These are phyloP conservation scores for Penicillium silybi DNA, from an alignment of 495 filamentous ascomycete genomes.

Conservation along the genomic window DNA sequence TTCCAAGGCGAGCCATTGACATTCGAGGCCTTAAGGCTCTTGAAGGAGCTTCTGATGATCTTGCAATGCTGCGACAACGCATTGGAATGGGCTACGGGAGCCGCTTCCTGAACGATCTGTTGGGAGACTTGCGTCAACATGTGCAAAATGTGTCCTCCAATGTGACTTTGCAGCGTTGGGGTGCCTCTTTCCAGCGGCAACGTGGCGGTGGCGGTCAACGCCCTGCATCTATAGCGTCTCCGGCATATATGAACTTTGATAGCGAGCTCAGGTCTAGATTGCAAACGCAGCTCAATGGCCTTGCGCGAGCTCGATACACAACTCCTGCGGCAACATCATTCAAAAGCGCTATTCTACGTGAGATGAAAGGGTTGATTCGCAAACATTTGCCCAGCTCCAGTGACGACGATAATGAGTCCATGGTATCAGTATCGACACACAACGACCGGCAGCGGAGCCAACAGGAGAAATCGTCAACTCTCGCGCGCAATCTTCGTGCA, in stretches of 20 bases:
- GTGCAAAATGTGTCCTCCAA: conserved; percentile 67
- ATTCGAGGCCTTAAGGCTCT: conserved; percentile 75
- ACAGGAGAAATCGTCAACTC: conserved; percentile 82
- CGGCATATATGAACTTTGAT: conserved; percentile 69
- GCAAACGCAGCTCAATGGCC: conserved; percentile 63
- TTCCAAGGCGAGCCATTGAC: conserved; percentile 50
- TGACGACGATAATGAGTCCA: conserved; percentile 89
- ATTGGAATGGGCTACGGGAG: conserved; percentile 86
- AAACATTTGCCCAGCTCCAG: conserved; percentile 82
- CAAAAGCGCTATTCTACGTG: conserved; percentile 78
- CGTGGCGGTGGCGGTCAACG: conserved; percentile 67
- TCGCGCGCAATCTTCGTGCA: conserved; percentile 88
- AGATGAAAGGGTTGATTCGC: conserved; percentile 83
- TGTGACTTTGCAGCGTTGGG: conserved; percentile 77
- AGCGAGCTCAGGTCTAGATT: conserved; percentile 65
- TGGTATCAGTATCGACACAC: conserved; percentile 81
- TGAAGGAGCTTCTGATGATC: conserved; percentile 71
- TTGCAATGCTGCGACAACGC: conserved; percentile 67
- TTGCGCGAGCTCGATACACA: conserved; percentile 74
- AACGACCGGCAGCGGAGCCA: conserved; percentile 66
- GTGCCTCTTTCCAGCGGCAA: conserved; percentile 55
- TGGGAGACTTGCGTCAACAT: conserved; percentile 78
- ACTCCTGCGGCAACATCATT: conserved; percentile 78
- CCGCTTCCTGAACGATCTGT: conserved; percentile 71
- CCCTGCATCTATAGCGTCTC: conserved; percentile 61